Evolutionary conservation across 257 asterid genomes (phyloP), one percentile per base, ranked within the genome.

Genomic region (Knoxia roxburghii): DNA sequence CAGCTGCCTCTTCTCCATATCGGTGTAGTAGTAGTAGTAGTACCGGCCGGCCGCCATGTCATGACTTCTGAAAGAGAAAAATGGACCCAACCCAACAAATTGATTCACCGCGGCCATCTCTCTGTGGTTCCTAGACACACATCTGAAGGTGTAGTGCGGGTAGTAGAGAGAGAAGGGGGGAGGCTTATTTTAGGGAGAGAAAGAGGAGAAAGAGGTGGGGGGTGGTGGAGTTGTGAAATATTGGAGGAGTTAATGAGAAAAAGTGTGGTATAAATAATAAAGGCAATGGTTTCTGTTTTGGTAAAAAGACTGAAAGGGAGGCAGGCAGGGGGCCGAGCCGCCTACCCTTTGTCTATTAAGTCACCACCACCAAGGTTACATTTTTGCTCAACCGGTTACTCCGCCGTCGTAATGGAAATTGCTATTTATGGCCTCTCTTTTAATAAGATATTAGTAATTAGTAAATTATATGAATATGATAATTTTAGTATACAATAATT

Each of bases 1-100:
- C 43, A 91, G 66, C 76, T 81, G 96, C 78, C 98, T 71, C 74
- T 91, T 91, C 69, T 87, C 95, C 72, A 83, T 62, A 45, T 82
- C 95, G 12, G 74, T 71, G 75, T 77, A 75, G 41, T 37, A 37
- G n/a, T n/a, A n/a, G n/a, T n/a, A n/a, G n/a, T n/a, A n/a, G n/a
- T n/a, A n/a, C n/a, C n/a, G n/a, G n/a, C n/a, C n/a, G n/a, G 6
- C 41, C 51, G 80, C 87, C 67, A 61, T 64, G 35, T 78, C 76
- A 46, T 72, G 77, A 50, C 70, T 78, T 52, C 84, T 64, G 64
- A 81, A 70, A 58, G 75, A 24, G 69, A 49, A 70, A 6, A 66
- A 55, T 37, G 88, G 72, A 33, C 74, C 83, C 65, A 65, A 40
- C 18, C 48, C 64, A 1, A 49, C 64, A 1, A 49, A 14, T 1